Evolutionary conservation across 208 protist genomes (phyloP).

Genomic region (Naegleria lovaniensis): DNA sequence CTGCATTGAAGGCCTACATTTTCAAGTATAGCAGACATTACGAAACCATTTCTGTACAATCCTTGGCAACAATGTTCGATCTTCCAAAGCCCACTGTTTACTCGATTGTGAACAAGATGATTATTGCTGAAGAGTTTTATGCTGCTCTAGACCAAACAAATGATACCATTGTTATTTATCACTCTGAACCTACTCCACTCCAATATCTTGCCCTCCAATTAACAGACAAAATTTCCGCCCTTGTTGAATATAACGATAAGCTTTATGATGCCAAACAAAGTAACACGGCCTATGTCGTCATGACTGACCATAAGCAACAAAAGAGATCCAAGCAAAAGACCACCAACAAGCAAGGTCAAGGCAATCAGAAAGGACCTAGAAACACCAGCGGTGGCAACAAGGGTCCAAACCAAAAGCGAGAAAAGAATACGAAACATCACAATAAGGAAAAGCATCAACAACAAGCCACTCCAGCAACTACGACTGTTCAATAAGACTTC

Average conservation of each 20-base stretch:
- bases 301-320: not conserved
- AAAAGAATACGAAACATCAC: not conserved
- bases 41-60: conserved; percentile 20
- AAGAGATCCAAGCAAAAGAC: not conserved
- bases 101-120: conserved; percentile 36
- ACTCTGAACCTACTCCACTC: conserved; percentile 33
- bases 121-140: conserved; percentile 28
- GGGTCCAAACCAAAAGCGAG: not conserved
- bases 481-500: too few relatives aligned
- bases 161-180: conserved; percentile 27
- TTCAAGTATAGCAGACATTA: conserved; percentile 32
- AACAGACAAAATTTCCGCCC: conserved; percentile 18
- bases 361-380: not conserved
- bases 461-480: not conserved
- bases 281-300: not conserved
- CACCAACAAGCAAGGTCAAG: not conserved
- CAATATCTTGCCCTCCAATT: conserved; percentile 35
- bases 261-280: conserved; percentile 9
- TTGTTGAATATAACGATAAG: conserved; percentile 38
- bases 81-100: conserved; percentile 19
- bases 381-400: not conserved
- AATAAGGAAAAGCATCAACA: not conserved
- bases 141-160: conserved; percentile 35
- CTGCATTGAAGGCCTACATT: conserved; percentile 30
- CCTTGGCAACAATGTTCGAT: conserved; percentile 23